Percentiles rank a stretch among this genome's conserved stretches.
Evolutionary conservation across 129 eudicot species (phyloP).

Genomic region (Helianthus tuberosus): DNA sequence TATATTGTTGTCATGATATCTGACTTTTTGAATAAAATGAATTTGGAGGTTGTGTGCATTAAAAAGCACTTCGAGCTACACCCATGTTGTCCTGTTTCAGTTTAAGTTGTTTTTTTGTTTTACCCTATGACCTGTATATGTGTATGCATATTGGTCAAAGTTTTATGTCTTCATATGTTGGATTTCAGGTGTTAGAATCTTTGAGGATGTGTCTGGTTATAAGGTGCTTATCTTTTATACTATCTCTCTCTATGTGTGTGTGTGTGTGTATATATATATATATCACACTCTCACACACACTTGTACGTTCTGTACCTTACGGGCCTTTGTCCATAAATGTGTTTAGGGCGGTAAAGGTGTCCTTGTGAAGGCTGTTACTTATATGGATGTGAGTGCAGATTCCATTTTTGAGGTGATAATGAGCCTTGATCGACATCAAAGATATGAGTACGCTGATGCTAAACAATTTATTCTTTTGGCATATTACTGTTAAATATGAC

Average conservation of each 20-base stretch:
- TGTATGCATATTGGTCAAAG: background rate
- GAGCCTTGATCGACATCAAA: conserved; percentile 66
- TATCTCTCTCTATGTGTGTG: background rate
- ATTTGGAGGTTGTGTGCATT: background rate
- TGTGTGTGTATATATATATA: too few species aligned
- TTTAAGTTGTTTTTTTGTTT: conserved; percentile 12
- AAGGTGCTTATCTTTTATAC: conserved; percentile 50
- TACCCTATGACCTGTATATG: background rate
- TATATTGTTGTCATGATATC: background rate
- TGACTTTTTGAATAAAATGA: background rate
- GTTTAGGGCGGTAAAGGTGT: conserved; percentile 65
- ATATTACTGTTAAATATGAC: background rate
- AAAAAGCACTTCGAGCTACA: background rate
- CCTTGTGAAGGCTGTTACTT: conserved; percentile 93
- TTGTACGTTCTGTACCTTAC: background rate
- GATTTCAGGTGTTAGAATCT: conserved; percentile 82
- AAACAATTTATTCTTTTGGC: background rate
- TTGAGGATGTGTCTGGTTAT: conserved; percentile 74
- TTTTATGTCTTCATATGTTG: conserved; percentile 5
- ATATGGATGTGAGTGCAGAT: conserved; percentile 75
- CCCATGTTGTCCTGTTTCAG: conserved; percentile 8
- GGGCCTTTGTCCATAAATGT: conserved; percentile 3
- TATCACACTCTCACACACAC: background rate
- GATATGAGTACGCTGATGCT: conserved; percentile 72
- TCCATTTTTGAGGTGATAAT: conserved; percentile 80